Evolutionary conservation across 75 land plant genomes (phyloP).

Genomic region (Pinus tabuliformis): DNA sequence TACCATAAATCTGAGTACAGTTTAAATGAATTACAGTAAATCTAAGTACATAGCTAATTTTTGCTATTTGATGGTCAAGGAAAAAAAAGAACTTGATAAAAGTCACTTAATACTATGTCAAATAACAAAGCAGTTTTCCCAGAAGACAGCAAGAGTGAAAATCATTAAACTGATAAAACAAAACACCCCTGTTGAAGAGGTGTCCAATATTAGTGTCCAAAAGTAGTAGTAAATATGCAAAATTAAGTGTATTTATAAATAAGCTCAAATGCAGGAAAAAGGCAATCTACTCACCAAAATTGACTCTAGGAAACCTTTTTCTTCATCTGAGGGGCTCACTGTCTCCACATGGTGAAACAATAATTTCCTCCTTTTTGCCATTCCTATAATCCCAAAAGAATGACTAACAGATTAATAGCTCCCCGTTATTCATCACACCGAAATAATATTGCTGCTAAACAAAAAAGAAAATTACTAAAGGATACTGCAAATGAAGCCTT

Average conservation of each 20-base stretch:
- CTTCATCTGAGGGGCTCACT: conserved; percentile 1
- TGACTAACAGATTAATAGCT: conserved; percentile 1
- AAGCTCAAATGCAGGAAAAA: too few species aligned
- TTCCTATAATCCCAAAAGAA: not conserved
- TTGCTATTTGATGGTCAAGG: not conserved
- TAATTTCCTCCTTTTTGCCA: conserved; percentile 3
- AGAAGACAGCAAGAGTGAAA: not conserved
- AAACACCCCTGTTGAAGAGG: not conserved
- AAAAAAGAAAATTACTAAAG: too few species aligned
- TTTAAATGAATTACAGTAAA: not conserved
- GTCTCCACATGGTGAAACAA: conserved; percentile 9
- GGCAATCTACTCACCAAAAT: conserved; percentile 1
- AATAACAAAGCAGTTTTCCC: not conserved
- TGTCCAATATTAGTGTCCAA: not conserved
- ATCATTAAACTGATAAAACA: not conserved
- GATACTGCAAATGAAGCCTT: not conserved
- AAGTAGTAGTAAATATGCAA: not conserved
- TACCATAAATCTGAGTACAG: not conserved
- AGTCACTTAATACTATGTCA: not conserved
- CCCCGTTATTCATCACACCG: not conserved
- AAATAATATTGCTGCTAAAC: not conserved
- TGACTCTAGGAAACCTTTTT: not conserved
- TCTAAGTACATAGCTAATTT: not conserved
- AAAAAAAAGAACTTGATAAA: not conserved
- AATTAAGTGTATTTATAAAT: not conserved